Evolutionary conservation across 176 grass and related monocot species (phyloP), one percentile per base, ranked within the genome.

Genomic region (Bromus sterilis): DNA sequence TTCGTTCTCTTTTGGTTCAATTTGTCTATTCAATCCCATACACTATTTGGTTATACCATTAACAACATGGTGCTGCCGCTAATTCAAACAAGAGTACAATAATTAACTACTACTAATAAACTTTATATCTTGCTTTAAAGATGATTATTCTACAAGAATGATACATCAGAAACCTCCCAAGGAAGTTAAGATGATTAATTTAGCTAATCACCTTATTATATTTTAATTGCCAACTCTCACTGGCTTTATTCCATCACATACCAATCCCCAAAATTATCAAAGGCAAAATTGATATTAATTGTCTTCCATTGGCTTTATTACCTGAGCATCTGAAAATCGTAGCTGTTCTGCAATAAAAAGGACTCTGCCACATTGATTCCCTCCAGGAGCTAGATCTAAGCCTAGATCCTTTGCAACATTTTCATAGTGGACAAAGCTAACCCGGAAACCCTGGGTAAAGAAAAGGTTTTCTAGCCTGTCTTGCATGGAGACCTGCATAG

Each of bases 321-420:
- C 95, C 86, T 98, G 92, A 39, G 86, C 78, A 91, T 98, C 95
- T 89, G 95, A 98, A 76, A 93, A 86, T 3, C 81, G 86, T 79
- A 94, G 82, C 49, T 98, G 95, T 60, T 98, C 92, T 60, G 95
- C 92, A 33, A 85, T 43, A 75, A 98, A 98, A 77, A 98, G 56
- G 30, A 87, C 6, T 71, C 70, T 81, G 7, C 66, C 71, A 28
- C 7, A 25, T 81, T 68, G 41, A 57, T 88, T 66, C 32, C 32
- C 71, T 66, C 66, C 20, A 61, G 40, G 18, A 84, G 78, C 75
- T 40, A 83, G 62, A 81, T 84, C 58, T 28, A 92, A 87, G 25
- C 68, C 68, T 28, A 85, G 32, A 78, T 82, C 86, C 55, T 77
- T 70, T 44, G 84, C 86, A 81, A 93, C 76, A 63, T 89, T 80